These are phyloP conservation scores for Trametes maxima DNA, from an alignment of 768 basidiomycete species.

Conservation along the genomic window DNA sequence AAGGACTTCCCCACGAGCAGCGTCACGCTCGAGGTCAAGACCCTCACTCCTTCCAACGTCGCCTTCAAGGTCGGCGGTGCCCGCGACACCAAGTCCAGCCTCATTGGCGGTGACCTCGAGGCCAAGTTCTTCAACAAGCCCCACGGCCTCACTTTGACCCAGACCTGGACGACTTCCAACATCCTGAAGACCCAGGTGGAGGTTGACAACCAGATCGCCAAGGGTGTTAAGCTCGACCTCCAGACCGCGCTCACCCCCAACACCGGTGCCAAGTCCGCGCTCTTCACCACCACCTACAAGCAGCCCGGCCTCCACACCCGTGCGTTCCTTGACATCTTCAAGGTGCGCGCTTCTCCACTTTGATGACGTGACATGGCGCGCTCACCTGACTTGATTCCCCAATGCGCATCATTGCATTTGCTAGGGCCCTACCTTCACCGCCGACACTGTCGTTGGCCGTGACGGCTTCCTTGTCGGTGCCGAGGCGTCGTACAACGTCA, in stretches of 20 bases:
- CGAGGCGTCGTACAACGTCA: conserved; percentile 96
- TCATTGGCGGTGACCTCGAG: conserved; percentile 91
- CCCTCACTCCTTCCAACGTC: conserved; percentile 84
- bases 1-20: conserved; percentile 89
- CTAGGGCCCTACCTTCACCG: conserved; percentile 96
- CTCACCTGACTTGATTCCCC: conserved; percentile 12
- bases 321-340: conserved; percentile 90
- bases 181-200: conserved; percentile 89
- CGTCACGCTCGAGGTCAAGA: conserved; percentile 81
- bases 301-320: conserved; percentile 94
- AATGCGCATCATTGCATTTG: background rate
- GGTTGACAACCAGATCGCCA: conserved; percentile 95
- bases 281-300: conserved; percentile 88
- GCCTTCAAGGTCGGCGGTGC: conserved; percentile 90
- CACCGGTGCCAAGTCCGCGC: conserved; percentile 82
- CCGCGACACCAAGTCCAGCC: conserved; percentile 71
- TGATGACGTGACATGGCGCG: conserved; percentile 24
- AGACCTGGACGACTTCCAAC: conserved; percentile 96
- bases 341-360: conserved; percentile 53
- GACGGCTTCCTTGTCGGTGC: conserved; percentile 97
- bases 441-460: conserved; percentile 93
- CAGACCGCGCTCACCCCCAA: conserved; percentile 82
- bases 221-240: conserved; percentile 96
- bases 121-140: conserved; percentile 90
- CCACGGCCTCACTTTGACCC: conserved; percentile 92